These are phyloP conservation scores for Liriodendron chinense DNA, from an alignment of 164 flowering plant species.

Conservation along the genomic window DNA sequence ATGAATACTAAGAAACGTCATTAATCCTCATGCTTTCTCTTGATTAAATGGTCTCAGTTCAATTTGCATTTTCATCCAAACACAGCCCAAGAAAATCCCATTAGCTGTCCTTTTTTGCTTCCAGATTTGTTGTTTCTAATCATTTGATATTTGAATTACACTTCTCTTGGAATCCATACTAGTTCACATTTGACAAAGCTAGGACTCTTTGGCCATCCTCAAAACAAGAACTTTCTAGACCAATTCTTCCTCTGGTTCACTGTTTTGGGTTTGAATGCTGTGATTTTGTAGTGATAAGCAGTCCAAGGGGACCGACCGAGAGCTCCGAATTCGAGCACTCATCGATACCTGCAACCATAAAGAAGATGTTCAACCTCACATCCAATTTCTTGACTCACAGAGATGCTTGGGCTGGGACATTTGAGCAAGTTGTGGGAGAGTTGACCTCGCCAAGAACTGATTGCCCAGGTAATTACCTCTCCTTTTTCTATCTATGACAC, in stretches of 20 bases:
- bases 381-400: slow-evolving; percentile 89
- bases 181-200: neutral
- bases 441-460: slow-evolving; percentile 65
- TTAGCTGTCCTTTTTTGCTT: no score
- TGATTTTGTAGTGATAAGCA: slow-evolving; percentile 54
- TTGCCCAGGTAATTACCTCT: slow-evolving; percentile 29
- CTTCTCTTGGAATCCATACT: neutral
- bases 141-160: no score
- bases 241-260: neutral
- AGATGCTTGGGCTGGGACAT: slow-evolving; percentile 99
- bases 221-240: neutral
- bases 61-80: no score
- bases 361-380: slow-evolving; percentile 83
- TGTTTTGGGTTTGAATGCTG: neutral
- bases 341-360: slow-evolving; percentile 88
- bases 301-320: slow-evolving; percentile 70
- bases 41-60: no score
- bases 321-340: slow-evolving; percentile 91
- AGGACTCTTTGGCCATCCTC: neutral
- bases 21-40: no score
- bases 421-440: slow-evolving; percentile 65
- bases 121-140: no score
- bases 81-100: no score
- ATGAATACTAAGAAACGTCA: no score
- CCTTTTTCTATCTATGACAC: slow-evolving; percentile 15